Percentiles rank a stretch among this genome's conserved stretches.
These are phyloP conservation scores for Rhododendron mucronatum DNA, from an alignment of 148 eudicot species.

Conservation along the genomic window DNA sequence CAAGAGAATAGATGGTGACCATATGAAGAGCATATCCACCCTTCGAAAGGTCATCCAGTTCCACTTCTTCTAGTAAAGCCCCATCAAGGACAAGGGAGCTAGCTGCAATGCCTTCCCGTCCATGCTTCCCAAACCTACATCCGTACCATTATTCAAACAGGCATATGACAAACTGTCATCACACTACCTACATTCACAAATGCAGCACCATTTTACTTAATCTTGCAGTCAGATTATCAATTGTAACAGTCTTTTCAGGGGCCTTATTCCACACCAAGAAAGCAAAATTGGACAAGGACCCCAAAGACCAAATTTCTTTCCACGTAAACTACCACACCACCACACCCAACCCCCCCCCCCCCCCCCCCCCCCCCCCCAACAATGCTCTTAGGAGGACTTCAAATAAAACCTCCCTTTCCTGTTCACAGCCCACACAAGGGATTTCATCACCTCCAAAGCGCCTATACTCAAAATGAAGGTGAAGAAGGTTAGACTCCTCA, in stretches of 20 bases:
- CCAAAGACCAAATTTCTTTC: neutral
- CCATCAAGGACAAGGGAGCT: neutral
- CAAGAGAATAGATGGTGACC: neutral
- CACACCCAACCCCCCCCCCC: no score
- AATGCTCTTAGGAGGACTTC: neutral
- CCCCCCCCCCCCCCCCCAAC: neutral
- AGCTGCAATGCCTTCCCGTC: neutral
- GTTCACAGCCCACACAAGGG: neutral
- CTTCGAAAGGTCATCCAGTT: neutral
- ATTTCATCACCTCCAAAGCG: neutral
- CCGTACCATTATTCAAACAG: neutral
- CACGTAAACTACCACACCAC: no score
- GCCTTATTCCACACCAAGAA: neutral
- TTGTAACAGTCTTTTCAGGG: neutral
- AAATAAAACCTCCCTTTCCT: neutral
- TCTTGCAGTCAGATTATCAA: neutral
- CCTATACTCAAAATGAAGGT: neutral
- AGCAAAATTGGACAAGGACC: neutral
- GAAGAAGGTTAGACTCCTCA: neutral
- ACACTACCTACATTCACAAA: neutral
- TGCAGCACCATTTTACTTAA: neutral
- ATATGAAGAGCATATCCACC: neutral
- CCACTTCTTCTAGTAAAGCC: neutral
- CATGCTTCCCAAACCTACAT: neutral
- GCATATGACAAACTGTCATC: neutral